A percentile compares a stretch with the other conserved stretches of the same genome.
Conservation (phyloP, 495 filamentous ascomycete genomes). For the Oidiodendron maius region DNA sequence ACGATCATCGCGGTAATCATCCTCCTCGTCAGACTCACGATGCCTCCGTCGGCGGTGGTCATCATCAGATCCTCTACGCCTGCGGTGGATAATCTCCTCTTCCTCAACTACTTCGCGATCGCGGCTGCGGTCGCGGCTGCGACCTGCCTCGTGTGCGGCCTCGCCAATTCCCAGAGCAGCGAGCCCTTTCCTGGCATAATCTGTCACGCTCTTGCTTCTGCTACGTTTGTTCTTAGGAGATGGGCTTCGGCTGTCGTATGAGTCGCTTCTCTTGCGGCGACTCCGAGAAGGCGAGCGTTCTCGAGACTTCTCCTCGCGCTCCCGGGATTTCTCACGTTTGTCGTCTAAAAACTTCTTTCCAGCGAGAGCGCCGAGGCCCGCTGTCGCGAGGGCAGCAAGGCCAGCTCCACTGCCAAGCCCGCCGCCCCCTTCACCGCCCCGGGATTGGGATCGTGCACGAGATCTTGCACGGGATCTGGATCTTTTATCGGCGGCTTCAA, state of each 20-base stretch:
- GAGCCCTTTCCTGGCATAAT: slow-evolving; percentile 49
- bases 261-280: slow-evolving; percentile 38
- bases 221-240: slow-evolving; percentile 23
- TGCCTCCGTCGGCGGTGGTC: slow-evolving; percentile 15
- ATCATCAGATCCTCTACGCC: slow-evolving; percentile 16
- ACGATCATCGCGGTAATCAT: background rate
- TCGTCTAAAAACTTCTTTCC: slow-evolving; percentile 70
- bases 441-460: slow-evolving; percentile 17
- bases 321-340: background rate
- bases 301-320: slow-evolving; percentile 41
- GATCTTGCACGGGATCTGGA: slow-evolving; percentile 45
- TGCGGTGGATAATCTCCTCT: slow-evolving; percentile 7
- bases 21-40: background rate
- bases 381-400: slow-evolving; percentile 62
- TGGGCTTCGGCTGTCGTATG: slow-evolving; percentile 41
- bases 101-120: slow-evolving; percentile 62
- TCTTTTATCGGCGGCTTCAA: slow-evolving; percentile 46
- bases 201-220: slow-evolving; percentile 53
- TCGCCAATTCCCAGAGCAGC: slow-evolving; percentile 47
- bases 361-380: slow-evolving; percentile 69
- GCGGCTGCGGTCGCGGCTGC: slow-evolving; percentile 47
- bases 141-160: slow-evolving; percentile 20
- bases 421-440: slow-evolving; percentile 39
- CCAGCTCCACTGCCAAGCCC: slow-evolving; percentile 31
- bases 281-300: slow-evolving; percentile 53